Percentiles rank a stretch among this genome's conserved stretches.
Conservation (phyloP, 768 basidiomycete genomes). For the Mycena floridula region DNA sequence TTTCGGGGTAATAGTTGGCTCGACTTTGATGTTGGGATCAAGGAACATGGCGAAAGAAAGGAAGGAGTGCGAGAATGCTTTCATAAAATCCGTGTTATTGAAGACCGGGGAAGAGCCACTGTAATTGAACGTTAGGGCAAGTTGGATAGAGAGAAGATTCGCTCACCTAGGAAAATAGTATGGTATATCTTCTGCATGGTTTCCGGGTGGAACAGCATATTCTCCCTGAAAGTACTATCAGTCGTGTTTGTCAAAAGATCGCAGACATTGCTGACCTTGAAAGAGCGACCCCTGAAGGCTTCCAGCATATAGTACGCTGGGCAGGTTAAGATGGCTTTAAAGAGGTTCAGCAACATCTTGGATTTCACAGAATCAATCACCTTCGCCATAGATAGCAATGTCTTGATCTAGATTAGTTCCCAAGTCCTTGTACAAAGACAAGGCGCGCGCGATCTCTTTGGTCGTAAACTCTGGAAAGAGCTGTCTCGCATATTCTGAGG, state of each 20-base stretch:
- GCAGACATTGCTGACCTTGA: constrained; percentile 19
- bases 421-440: constrained; percentile 10
- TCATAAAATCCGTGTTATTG: constrained; percentile 16
- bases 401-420: constrained; percentile 14
- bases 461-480: constrained; percentile 18
- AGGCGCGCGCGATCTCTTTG: constrained; percentile 6
- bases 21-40: constrained; percentile 13
- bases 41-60: constrained; percentile 13
- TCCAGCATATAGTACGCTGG: constrained; percentile 25
- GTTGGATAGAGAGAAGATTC: neutral
- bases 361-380: constrained; percentile 7
- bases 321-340: constrained; percentile 28
- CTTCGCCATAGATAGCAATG: constrained; percentile 18
- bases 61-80: constrained; percentile 15
- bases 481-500: constrained; percentile 13
- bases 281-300: constrained; percentile 23
- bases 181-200: constrained; percentile 10
- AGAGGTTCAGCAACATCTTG: neutral
- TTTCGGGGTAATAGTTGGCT: constrained; percentile 11
- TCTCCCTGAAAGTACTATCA: constrained; percentile 10
- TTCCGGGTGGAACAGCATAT: constrained; percentile 19
- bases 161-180: constrained; percentile 13
- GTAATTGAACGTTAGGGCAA: neutral
- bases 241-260: neutral
- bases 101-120: constrained; percentile 2